These are phyloP conservation scores for Dactylellina haptotyla DNA, from an alignment of 2,329 filamentous ascomycete genomes.

Conservation along the genomic window DNA sequence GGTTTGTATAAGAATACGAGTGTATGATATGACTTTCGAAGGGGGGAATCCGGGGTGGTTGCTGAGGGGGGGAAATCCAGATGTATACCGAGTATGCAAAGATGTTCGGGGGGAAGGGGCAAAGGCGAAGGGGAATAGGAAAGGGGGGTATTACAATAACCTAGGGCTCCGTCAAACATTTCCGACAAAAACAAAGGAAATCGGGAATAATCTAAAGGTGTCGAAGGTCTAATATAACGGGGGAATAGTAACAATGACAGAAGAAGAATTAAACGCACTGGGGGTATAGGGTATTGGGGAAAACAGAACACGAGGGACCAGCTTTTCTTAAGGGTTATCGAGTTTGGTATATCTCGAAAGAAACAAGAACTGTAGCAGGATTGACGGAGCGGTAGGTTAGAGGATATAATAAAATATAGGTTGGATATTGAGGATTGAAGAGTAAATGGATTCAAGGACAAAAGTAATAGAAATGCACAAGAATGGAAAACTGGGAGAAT, in stretches of 20 bases:
- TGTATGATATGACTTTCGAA: constrained; percentile 32
- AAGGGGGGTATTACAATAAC: constrained; percentile 50
- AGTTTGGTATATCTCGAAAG: constrained; percentile 38
- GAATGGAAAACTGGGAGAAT: constrained; percentile 11
- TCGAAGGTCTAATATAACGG: constrained; percentile 49
- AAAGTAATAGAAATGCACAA: constrained; percentile 40
- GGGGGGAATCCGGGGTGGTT: background rate
- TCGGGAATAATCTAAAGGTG: constrained; percentile 44
- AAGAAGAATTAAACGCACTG: constrained; percentile 51
- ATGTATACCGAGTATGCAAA: constrained; percentile 12
- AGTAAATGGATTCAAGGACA: constrained; percentile 8
- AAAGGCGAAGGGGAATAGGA: background rate
- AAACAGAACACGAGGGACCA: constrained; percentile 43
- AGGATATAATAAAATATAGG: constrained; percentile 8
- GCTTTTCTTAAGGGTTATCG: constrained; percentile 39
- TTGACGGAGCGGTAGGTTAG: constrained; percentile 14
- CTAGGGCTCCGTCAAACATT: constrained; percentile 51
- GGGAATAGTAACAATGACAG: constrained; percentile 36
- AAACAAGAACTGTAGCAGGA: background rate
- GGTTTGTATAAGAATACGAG: constrained; percentile 39
- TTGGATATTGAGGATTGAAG: constrained; percentile 8
- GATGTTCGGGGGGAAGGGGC: background rate
- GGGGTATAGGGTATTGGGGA: constrained; percentile 53
- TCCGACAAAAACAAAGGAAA: constrained; percentile 44
- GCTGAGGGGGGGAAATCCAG: background rate